Conservation (phyloP, 164 flowering plant genomes). For the Stephania cephalantha region DNA sequence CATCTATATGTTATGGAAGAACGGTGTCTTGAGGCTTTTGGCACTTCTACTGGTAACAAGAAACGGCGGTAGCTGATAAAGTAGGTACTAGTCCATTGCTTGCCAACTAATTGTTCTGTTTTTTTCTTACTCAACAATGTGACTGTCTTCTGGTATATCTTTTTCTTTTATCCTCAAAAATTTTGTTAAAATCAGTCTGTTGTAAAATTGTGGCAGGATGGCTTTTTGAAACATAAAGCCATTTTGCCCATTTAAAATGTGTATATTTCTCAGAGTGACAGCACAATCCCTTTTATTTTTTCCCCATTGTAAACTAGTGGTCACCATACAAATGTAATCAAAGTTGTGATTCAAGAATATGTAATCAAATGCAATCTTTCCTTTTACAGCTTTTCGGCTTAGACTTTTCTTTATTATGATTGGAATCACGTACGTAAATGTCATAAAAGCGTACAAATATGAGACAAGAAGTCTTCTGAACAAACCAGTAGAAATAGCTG, state of each 20-base stretch:
- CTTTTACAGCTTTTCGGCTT: not conserved
- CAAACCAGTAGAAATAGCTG: too few species aligned
- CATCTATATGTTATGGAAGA: slow-evolving; percentile 48
- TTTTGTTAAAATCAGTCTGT: not conserved
- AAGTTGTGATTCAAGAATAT: not conserved
- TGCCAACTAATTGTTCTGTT: not conserved
- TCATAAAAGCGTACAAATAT: too few species aligned
- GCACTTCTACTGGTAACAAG: not conserved
- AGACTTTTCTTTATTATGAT: not conserved
- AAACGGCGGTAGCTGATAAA: not conserved
- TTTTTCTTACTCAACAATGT: not conserved
- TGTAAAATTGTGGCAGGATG: not conserved
- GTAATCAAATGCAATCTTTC: not conserved
- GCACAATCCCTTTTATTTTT: not conserved
- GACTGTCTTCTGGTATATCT: slow-evolving; percentile 2
- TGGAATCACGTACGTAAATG: too few species aligned
- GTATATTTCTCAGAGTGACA: not conserved
- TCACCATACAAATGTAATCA: slow-evolving; percentile 3
- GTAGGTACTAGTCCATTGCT: not conserved
- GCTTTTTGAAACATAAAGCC: not conserved
- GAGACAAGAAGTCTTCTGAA: too few species aligned
- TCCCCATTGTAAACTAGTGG: not conserved
- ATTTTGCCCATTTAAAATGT: not conserved
- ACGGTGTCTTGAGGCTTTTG: slow-evolving; percentile 34
- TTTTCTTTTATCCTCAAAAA: not conserved